phyloP scores from a whole-genome alignment of 257 asterid species.

The Nicotiana sylvestris region DNA sequence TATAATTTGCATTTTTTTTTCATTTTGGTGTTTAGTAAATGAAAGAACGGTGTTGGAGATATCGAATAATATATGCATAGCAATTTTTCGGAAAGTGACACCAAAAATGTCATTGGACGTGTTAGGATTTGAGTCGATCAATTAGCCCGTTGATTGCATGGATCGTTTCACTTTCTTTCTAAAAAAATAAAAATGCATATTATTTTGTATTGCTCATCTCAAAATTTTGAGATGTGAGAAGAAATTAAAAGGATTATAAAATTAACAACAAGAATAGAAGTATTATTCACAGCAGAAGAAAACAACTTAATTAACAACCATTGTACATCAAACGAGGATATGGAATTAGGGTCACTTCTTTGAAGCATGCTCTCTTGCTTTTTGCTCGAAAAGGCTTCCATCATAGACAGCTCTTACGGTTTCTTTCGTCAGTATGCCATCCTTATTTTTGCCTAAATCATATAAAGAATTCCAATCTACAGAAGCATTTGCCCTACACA shows the following conservation, averaged over 20 bases:
- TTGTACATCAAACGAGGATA: neutral
- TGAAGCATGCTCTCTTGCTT: constrained; percentile 53
- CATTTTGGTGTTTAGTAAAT: no score
- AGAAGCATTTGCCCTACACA: constrained; percentile 58
- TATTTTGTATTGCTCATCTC: neutral
- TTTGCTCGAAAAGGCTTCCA: constrained; percentile 71
- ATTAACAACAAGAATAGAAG: neutral
- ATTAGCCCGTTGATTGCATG: no score
- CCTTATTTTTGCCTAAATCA: constrained; percentile 54
- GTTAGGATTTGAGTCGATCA: neutral
- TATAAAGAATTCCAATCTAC: constrained; percentile 72
- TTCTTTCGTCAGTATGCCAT: constrained; percentile 57
- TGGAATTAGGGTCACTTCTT: constrained; percentile 35
- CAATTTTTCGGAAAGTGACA: no score
- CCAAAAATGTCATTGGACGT: no score
- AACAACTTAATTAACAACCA: neutral
- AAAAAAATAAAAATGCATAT: neutral
- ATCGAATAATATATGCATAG: no score
- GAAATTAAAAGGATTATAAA: neutral
- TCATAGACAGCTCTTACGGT: constrained; percentile 56
- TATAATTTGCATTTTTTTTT: no score
- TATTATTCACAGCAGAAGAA: neutral
- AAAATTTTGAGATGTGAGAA: neutral
- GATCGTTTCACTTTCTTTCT: neutral
- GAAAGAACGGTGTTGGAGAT: no score